A percentile compares a stretch with the other conserved stretches of the same genome.
Evolutionary conservation across 768 basidiomycete genomes (phyloP).

Genomic region (Roridomyces roridus): DNA sequence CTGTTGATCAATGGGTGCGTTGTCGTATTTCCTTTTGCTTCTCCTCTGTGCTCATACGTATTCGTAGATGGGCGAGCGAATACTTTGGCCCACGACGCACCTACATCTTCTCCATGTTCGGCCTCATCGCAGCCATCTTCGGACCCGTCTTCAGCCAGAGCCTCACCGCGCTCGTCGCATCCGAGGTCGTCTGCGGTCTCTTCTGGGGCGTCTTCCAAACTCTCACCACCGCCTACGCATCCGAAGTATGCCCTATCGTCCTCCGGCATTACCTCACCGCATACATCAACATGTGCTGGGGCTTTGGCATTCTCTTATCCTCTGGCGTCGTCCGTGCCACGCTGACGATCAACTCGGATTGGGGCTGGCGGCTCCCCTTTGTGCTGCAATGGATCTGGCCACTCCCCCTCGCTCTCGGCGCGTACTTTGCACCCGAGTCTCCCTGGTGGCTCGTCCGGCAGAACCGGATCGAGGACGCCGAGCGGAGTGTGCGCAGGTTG

Average conservation of each 20-base stretch:
- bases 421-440: constrained; percentile 25
- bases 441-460: constrained; percentile 33
- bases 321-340: constrained; percentile 28
- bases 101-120: constrained; percentile 25
- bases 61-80: constrained; percentile 23
- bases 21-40: too few relatives aligned
- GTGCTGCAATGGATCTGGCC: constrained; percentile 32
- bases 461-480: constrained; percentile 26
- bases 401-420: constrained; percentile 23
- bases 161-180: constrained; percentile 9
- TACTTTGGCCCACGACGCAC: constrained; percentile 27
- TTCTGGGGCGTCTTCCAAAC: constrained; percentile 32
- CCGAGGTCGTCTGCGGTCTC: constrained; percentile 25
- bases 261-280: constrained; percentile 30
- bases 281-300: constrained; percentile 33
- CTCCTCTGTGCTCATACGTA: too few relatives aligned
- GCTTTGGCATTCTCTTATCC: constrained; percentile 25
- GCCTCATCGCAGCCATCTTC: constrained; percentile 23
- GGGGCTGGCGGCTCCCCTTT: constrained; percentile 31
- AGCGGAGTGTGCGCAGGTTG: constrained; percentile 20
- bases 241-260: constrained; percentile 29
- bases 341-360: constrained; percentile 26
- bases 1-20: constrained; percentile 17
- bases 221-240: constrained; percentile 30
- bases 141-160: constrained; percentile 19